These are phyloP conservation scores for Sonneratia caseolaris DNA, from an alignment of 345 rosid genomes.

Conservation along the genomic window DNA sequence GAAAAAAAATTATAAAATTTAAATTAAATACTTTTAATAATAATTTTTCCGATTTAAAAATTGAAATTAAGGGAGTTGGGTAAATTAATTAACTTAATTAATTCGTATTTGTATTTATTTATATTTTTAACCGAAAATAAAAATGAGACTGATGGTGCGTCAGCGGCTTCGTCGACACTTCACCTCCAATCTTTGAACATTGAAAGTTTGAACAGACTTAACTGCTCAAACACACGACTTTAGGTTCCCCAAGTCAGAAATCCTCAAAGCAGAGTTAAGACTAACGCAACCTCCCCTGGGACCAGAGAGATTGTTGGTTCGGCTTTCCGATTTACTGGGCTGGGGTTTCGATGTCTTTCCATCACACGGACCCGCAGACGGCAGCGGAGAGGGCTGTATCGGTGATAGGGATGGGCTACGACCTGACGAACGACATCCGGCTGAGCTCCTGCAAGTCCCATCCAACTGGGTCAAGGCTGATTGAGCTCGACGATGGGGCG, in stretches of 20 bases:
- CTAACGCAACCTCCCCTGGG: neutral
- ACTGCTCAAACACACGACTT: neutral
- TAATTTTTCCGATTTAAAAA: no score
- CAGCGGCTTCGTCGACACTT: neutral
- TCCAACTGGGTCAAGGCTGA: constrained; percentile 41
- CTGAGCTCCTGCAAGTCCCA: constrained; percentile 48
- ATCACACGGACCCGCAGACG: constrained; percentile 41
- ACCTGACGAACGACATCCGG: constrained; percentile 49
- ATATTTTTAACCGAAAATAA: neutral
- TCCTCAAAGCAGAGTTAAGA: neutral
- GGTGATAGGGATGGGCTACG: constrained; percentile 76
- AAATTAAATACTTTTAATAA: no score
- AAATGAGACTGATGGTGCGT: no score
- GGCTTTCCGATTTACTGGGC: neutral
- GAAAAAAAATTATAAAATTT: neutral
- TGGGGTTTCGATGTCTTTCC: neutral
- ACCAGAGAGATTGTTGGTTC: neutral
- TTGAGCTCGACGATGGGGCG: constrained; percentile 35
- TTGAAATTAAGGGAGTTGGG: neutral
- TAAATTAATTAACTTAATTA: neutral
- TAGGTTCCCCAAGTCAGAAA: neutral
- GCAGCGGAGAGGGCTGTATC: constrained; percentile 87
- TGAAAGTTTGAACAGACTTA: neutral
- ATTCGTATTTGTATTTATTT: no score
- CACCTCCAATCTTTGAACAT: constrained; percentile 2